Evolutionary conservation across 768 basidiomycete species (phyloP).

Genomic region (Termitomyces sp.): DNA sequence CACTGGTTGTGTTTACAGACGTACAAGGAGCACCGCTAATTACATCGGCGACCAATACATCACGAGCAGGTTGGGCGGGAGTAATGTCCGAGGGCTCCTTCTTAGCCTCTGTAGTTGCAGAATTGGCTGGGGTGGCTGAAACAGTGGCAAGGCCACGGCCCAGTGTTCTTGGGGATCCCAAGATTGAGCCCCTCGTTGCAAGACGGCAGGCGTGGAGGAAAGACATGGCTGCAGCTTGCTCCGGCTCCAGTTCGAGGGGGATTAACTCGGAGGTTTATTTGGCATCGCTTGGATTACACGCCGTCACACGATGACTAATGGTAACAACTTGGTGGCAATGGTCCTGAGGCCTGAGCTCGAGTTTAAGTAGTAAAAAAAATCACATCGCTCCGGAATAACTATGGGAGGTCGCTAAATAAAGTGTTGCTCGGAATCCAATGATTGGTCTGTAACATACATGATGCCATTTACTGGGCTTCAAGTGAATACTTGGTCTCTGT

Average conservation of each 20-base stretch:
- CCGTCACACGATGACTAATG: background rate
- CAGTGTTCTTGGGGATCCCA: conserved; percentile 15
- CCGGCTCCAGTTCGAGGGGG: background rate
- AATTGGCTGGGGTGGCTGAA: conserved; percentile 19
- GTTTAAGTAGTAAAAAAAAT: too few relatives aligned
- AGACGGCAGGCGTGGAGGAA: conserved; percentile 44
- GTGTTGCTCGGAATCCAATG: too few relatives aligned
- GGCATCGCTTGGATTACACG: conserved; percentile 1
- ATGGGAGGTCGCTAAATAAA: too few relatives aligned
- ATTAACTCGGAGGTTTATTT: conserved; percentile 8
- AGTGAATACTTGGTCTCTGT: too few relatives aligned
- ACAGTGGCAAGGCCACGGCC: conserved; percentile 29
- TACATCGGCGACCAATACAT: conserved; percentile 74
- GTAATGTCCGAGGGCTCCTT: conserved; percentile 35
- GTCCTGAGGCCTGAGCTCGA: too few relatives aligned
- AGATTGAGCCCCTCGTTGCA: conserved; percentile 20
- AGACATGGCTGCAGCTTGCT: conserved; percentile 40
- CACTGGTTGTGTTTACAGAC: conserved; percentile 16
- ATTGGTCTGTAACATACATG: too few relatives aligned
- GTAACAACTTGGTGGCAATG: too few relatives aligned
- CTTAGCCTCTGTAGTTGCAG: conserved; percentile 25
- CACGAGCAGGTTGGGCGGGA: conserved; percentile 44
- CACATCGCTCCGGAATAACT: too few relatives aligned
- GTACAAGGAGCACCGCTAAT: conserved; percentile 85
- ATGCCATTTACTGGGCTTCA: too few relatives aligned